These are phyloP conservation scores for Starmerella riodocensis DNA, from an alignment of 805 yeast species.

Conservation along the genomic window DNA sequence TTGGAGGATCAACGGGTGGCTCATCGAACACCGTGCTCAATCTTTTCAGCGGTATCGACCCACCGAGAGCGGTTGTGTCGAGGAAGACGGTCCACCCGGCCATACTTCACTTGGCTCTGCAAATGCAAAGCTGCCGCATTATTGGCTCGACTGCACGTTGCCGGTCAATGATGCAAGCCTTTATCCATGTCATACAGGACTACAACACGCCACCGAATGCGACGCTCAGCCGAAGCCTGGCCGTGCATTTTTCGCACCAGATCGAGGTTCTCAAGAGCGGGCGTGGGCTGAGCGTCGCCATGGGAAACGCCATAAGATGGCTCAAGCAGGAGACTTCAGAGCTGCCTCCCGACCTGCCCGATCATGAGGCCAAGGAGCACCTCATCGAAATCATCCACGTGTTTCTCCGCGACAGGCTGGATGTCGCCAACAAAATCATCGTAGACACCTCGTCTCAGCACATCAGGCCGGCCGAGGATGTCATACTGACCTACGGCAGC, in stretches of 20 bases:
- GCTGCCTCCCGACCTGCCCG: conserved; percentile 59
- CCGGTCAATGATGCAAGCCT: conserved; percentile 69
- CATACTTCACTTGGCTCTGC: conserved; percentile 61
- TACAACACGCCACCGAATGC: conserved; percentile 78
- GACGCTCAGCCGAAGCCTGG: conserved; percentile 73
- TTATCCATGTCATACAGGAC: conserved; percentile 63
- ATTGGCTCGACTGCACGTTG: conserved; percentile 87
- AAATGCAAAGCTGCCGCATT: conserved; percentile 67
- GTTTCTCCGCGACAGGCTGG: conserved; percentile 73
- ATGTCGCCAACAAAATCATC: conserved; percentile 69
- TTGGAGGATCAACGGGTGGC: too few relatives aligned
- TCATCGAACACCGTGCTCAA: conserved; percentile 27
- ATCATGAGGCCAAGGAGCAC: conserved; percentile 49
- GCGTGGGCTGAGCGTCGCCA: conserved; percentile 78
- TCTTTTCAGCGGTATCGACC: conserved; percentile 31
- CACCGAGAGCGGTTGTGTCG: conserved; percentile 31
- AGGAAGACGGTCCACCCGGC: conserved; percentile 74
- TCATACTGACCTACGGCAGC: conserved; percentile 76
- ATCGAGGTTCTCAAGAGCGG: conserved; percentile 85
- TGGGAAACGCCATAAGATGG: conserved; percentile 98
- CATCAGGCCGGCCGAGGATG: conserved; percentile 54
- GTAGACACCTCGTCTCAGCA: conserved; percentile 67
- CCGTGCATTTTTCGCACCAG: conserved; percentile 78
- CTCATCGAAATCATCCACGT: conserved; percentile 59
- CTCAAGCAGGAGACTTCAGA: conserved; percentile 82